Base-by-base conservation (phyloP, 2,329 filamentous ascomycete species). In the Neofusicoccum kwambonambiense region DNA sequence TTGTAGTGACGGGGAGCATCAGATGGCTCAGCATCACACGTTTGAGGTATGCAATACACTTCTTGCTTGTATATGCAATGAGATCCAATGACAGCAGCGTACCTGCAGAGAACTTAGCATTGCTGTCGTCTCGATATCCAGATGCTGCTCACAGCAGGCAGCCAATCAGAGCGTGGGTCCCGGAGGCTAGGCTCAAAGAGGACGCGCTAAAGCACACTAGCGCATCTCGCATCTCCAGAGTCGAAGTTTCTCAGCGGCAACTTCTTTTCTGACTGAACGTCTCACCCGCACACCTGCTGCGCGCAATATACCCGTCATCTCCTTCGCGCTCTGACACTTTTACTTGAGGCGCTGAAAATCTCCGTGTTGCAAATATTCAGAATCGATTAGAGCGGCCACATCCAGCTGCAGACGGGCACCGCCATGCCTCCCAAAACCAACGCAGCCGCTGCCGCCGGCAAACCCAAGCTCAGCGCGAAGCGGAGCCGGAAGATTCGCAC, bases 211-310 rank as follows among this genome's bases (percentile, higher is more conserved):
- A 35, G 7, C 2, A 7, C 22, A 15, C 41, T 60, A 60, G 56
- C 56, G 56, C 27, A 3, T 3, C 5, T n/a, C 6, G 34, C 27
- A 9, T 17, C 27, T 35, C 6, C 34, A 7, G 34, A 3, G 37
- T 56, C 52, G 52, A 56, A 56, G 52, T 31, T 47, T 60, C 56
- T 60, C 41, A 60, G 56, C 56, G 56, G 56, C 56, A 60, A 60
- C 56, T 60, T 60, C 56, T 60, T 47, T 60, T 49, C 22, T 2
- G 35, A n/a, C n/a, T 52, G 27, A 31, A 31, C 50, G 8, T 31
- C 11, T 35, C 17, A 17, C 34, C 50, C 9, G 15, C 50, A 19
- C 19, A 3, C 19, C 12, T 22, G 17, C 15, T 45, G 42, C 7
- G 13, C n/a, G 3, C 42, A 31, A 31, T 4, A 19, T 17, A 45